Base-by-base conservation (phyloP, 1,284 basidiomycete species). In the Ceratobasidium sp. region DNA sequence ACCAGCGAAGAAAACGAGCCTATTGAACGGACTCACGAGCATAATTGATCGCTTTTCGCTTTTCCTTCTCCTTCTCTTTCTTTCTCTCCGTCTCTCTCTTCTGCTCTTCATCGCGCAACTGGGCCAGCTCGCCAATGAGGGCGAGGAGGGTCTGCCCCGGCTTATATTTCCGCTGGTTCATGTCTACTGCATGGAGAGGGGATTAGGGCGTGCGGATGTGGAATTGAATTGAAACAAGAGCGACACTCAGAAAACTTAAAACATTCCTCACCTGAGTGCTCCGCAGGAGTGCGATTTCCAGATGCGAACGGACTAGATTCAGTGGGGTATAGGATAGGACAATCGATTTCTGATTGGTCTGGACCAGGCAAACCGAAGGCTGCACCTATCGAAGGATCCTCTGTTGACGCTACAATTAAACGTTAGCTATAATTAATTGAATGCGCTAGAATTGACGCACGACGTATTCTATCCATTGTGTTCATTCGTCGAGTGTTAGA, bases 141-240 rank as follows among this genome's bases (percentile, higher is more conserved):
- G 85, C 90, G 51, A 91, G 81, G 66, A 92, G 85, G 0, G 90
- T 91, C 78, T 90, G 87, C 79, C 87, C 89, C 51, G 90, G 83
- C 76, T 80, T 85, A n/a, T n/a, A n/a, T n/a, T n/a, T n/a, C 36
- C 36, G 36, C 4, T 11, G 4, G 31, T 71, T 74, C 5, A 75
- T 53, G 33, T 14, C 73, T 73, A 22, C n/a, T 22, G 29, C 50
- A 22, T n/a, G 24, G 15, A 65, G 31, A 24, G 48, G 6, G 11
- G 36, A 41, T 22, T 22, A 11, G 9, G 17, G 15, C 4, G 31
- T 65, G 6, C n/a, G n/a, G 51, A 53, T 65, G 50, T 36, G 41
- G 47, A 51, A 15, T n/a, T n/a, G n/a, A n/a, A 6, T 4, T 9
- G 53, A 62, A 65, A 53, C 51, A 31, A 14, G 33, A 54, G n/a